These are phyloP conservation scores for Cercospora sp. DNA, from an alignment of 2,329 filamentous ascomycete species.

Conservation along the genomic window DNA sequence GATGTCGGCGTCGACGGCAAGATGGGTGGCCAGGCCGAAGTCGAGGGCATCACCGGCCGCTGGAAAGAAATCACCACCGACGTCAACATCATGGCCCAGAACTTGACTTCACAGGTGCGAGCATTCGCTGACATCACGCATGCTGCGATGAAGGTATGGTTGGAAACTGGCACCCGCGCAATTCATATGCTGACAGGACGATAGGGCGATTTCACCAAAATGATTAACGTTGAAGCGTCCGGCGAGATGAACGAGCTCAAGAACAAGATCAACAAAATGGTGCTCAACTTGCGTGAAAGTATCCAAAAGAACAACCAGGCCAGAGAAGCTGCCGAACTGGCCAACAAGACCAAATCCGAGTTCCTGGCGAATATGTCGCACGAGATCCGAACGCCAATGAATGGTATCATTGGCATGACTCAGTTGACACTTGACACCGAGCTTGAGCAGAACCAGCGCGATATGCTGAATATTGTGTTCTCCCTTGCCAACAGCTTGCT, in stretches of 20 bases:
- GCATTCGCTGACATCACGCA: constrained; percentile 99
- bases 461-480: constrained; percentile 98
- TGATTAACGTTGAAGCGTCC: constrained; percentile 94
- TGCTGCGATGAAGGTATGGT: constrained; percentile 71
- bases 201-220: constrained; percentile 88
- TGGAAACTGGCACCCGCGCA: background rate
- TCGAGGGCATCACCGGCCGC: constrained; percentile 85
- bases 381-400: constrained; percentile 96
- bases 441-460: constrained; percentile 89
- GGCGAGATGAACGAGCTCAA: constrained; percentile 99
- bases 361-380: constrained; percentile 99
- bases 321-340: constrained; percentile 90
- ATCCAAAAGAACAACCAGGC: constrained; percentile 96
- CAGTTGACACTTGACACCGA: constrained; percentile 93
- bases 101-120: constrained; percentile 90
- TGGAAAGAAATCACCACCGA: constrained; percentile 99
- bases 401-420: constrained; percentile 97
- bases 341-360: constrained; percentile 97
- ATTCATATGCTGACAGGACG: background rate
- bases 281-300: constrained; percentile 90
- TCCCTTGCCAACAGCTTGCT: constrained; percentile 93
- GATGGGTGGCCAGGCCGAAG: constrained; percentile 96
- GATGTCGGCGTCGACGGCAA: constrained; percentile 97
- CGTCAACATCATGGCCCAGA: constrained; percentile 85
- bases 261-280: constrained; percentile 99